Evolutionary conservation across 116 monocot species (phyloP).

Genomic region (Thalassia testudinum): DNA sequence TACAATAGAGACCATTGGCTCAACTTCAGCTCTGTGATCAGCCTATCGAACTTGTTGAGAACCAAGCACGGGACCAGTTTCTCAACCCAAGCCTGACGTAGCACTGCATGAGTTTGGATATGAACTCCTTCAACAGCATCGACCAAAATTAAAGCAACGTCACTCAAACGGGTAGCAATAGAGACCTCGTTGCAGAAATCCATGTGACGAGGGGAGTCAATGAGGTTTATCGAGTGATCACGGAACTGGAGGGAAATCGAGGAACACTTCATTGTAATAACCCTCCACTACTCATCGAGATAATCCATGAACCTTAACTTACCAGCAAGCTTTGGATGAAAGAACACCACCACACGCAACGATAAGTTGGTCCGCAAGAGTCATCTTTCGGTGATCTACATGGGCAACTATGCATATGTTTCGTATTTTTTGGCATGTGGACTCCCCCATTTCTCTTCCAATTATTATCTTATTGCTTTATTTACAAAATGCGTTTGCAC

Average conservation of each 20-base stretch:
- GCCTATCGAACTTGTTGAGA: slow-evolving; percentile 89
- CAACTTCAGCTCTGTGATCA: slow-evolving; percentile 79
- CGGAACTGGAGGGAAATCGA: slow-evolving; percentile 42
- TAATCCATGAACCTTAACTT: slow-evolving; percentile 74
- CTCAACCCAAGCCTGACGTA: slow-evolving; percentile 83
- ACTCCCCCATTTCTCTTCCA: slow-evolving; percentile 5
- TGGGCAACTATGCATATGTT: slow-evolving; percentile 97
- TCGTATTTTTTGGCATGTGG: slow-evolving; percentile 21
- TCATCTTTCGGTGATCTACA: slow-evolving; percentile 96
- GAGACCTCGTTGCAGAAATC: slow-evolving; percentile 98
- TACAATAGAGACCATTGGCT: no score
- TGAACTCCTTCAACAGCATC: slow-evolving; percentile 95
- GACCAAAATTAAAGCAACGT: slow-evolving; percentile 77
- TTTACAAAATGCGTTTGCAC: no score
- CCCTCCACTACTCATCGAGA: slow-evolving; percentile 77
- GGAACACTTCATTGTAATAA: slow-evolving; percentile 94
- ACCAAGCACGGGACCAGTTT: slow-evolving; percentile 75
- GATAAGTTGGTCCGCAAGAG: slow-evolving; percentile 87
- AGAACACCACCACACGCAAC: slow-evolving; percentile 63
- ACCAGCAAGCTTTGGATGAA: slow-evolving; percentile 79
- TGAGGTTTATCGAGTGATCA: slow-evolving; percentile 54
- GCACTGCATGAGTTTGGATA: slow-evolving; percentile 89
- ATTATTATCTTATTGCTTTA: no score
- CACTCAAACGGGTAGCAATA: slow-evolving; percentile 75
- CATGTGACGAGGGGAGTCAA: slow-evolving; percentile 95